Evolutionary conservation across 1,284 basidiomycete genomes (phyloP).

Genomic region (Cryptococcus depauperatus): DNA sequence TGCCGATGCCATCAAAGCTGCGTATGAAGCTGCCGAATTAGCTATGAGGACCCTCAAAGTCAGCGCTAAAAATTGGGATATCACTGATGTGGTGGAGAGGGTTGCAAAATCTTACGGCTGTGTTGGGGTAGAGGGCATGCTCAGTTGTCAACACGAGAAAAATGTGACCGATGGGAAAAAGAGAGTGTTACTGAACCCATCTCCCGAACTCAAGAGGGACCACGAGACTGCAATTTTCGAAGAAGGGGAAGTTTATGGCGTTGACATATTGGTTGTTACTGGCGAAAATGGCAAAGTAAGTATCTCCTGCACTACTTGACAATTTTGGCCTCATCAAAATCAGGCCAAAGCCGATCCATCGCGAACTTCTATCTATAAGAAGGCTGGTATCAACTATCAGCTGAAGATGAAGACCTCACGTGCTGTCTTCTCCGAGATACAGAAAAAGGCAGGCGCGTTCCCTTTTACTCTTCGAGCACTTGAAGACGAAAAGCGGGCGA

Average conservation of each 20-base stretch:
- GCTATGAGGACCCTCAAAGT: conserved; percentile 80
- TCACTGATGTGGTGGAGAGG: conserved; percentile 78
- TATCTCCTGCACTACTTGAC: not conserved
- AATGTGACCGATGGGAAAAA: conserved; percentile 97
- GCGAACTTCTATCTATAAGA: conserved; percentile 87
- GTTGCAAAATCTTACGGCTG: conserved; percentile 66
- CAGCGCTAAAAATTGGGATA: conserved; percentile 88
- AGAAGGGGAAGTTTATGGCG: conserved; percentile 91
- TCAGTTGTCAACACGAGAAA: conserved; percentile 59
- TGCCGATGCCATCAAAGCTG: conserved; percentile 88
- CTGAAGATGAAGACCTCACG: conserved; percentile 97
- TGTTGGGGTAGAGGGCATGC: conserved; percentile 79
- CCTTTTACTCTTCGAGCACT: conserved; percentile 91
- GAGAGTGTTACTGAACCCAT: conserved; percentile 83
- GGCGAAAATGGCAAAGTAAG: conserved; percentile 77
- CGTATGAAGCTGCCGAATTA: conserved; percentile 83
- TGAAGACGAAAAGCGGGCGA: conserved; percentile 90
- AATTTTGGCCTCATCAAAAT: not conserved
- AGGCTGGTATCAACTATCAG: conserved; percentile 83
- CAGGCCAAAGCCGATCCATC: conserved; percentile 79
- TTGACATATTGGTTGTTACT: conserved; percentile 86
- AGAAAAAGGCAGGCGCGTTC: conserved; percentile 95
- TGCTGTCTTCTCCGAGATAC: conserved; percentile 88
- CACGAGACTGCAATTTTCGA: conserved; percentile 77
- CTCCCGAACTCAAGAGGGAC: conserved; percentile 70